A percentile compares a stretch with the other conserved stretches of the same genome.
Conservation (phyloP, 2,329 filamentous ascomycete species). For the Nigrospora sphaerica region DNA sequence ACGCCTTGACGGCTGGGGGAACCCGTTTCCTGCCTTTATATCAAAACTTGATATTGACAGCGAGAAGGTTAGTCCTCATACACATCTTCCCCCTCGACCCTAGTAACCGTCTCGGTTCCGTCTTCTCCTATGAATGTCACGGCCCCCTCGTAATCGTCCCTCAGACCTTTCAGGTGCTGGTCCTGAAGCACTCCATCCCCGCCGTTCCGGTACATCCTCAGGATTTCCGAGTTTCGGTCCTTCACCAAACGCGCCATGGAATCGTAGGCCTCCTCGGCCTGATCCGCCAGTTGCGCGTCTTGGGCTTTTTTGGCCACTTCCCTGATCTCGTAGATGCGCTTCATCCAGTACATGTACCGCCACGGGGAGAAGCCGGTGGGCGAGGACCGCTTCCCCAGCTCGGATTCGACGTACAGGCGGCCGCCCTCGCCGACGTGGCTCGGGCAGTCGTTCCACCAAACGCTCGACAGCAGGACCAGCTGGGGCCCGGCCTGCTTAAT, state of each 20-base stretch:
- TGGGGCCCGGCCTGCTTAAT: background rate
- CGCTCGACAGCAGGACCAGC: background rate
- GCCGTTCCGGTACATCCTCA: background rate
- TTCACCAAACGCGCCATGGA: background rate
- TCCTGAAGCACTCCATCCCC: background rate
- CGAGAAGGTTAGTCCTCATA: too few species aligned
- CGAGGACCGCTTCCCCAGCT: background rate
- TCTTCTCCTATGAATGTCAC: too few species aligned
- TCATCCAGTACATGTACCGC: constrained; percentile 1
- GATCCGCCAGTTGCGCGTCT: background rate
- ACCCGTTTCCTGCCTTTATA: too few species aligned
- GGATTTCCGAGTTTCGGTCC: background rate
- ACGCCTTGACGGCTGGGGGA: too few species aligned
- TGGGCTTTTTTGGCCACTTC: background rate
- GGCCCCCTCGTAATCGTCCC: too few species aligned
- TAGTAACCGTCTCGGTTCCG: too few species aligned
- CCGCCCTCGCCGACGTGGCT: background rate
- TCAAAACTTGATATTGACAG: too few species aligned
- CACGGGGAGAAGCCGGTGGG: background rate
- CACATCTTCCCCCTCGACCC: too few species aligned
- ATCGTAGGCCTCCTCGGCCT: background rate
- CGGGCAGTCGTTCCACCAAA: background rate
- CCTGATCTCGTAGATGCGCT: background rate
- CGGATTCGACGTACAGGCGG: background rate
- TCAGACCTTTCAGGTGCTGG: background rate